These are phyloP conservation scores for Miscanthus sacchariflorus DNA, from an alignment of 202 grass and related monocot species.

Conservation along the genomic window DNA sequence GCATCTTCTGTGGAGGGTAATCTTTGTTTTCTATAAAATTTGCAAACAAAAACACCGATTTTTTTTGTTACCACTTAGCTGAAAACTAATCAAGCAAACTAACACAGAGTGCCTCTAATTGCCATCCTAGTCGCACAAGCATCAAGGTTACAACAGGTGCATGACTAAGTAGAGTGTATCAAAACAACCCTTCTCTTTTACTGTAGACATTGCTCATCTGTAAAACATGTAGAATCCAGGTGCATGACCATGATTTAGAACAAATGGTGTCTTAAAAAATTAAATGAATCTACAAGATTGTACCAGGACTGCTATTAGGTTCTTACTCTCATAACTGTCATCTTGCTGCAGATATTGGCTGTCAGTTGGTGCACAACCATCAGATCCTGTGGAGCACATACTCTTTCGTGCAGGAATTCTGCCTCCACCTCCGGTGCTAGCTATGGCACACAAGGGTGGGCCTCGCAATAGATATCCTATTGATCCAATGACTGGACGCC, in stretches of 20 bases:
- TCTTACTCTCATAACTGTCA: neutral
- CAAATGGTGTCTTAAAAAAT: neutral
- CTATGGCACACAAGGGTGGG: constrained; percentile 77
- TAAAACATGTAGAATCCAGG: neutral
- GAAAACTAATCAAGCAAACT: no score
- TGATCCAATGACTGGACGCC: constrained; percentile 65
- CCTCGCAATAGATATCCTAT: constrained; percentile 50
- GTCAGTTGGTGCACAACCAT: constrained; percentile 89
- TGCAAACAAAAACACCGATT: no score
- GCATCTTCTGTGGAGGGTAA: no score
- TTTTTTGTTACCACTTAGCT: no score
- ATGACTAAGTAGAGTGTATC: neutral
- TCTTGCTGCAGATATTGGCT: constrained; percentile 79
- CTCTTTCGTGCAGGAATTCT: constrained; percentile 81
- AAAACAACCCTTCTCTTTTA: neutral
- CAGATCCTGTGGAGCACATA: constrained; percentile 79
- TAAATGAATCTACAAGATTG: neutral
- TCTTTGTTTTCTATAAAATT: no score
- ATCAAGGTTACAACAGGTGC: no score
- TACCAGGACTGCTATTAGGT: neutral
- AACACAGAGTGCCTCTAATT: no score
- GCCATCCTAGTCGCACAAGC: no score
- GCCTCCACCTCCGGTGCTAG: constrained; percentile 81
- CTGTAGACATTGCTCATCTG: neutral
- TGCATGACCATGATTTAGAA: neutral